These are phyloP conservation scores for Galeopsis tetrahit DNA, from an alignment of 257 asterid genomes.

Conservation along the genomic window DNA sequence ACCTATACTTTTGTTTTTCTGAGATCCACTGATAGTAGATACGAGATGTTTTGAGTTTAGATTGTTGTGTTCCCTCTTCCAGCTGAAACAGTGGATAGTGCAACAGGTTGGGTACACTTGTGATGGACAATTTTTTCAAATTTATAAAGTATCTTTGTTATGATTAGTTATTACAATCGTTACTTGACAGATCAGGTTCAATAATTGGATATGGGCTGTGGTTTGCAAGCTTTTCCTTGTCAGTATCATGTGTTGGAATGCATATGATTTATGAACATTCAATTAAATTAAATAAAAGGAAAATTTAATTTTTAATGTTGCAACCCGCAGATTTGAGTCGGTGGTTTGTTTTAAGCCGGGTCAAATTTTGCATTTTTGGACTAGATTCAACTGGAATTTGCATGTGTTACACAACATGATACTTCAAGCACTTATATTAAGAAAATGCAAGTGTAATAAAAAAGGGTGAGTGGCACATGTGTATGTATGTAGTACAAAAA, in stretches of 20 bases:
- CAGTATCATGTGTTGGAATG: neutral
- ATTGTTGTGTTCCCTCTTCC: neutral
- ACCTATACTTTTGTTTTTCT: neutral
- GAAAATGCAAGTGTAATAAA: too few relatives aligned
- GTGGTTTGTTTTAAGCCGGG: too few relatives aligned
- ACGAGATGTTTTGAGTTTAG: constrained; percentile 7
- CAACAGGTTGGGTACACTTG: neutral
- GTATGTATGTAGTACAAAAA: too few relatives aligned
- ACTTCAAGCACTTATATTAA: too few relatives aligned
- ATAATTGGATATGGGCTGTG: neutral
- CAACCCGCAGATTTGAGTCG: too few relatives aligned
- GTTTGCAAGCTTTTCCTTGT: neutral
- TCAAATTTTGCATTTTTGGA: too few relatives aligned
- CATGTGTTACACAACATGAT: too few relatives aligned
- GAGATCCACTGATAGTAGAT: neutral
- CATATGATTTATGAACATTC: neutral
- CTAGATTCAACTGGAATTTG: too few relatives aligned
- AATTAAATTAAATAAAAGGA: neutral
- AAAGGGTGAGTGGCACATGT: too few relatives aligned
- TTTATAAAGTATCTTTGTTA: neutral
- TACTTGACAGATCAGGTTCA: neutral
- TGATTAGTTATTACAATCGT: neutral
- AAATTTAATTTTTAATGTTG: too few relatives aligned
- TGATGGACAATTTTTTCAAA: neutral
- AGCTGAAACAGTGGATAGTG: neutral